phyloP scores from a whole-genome alignment of 345 rosid species.

The Ceriops zippeliana region DNA sequence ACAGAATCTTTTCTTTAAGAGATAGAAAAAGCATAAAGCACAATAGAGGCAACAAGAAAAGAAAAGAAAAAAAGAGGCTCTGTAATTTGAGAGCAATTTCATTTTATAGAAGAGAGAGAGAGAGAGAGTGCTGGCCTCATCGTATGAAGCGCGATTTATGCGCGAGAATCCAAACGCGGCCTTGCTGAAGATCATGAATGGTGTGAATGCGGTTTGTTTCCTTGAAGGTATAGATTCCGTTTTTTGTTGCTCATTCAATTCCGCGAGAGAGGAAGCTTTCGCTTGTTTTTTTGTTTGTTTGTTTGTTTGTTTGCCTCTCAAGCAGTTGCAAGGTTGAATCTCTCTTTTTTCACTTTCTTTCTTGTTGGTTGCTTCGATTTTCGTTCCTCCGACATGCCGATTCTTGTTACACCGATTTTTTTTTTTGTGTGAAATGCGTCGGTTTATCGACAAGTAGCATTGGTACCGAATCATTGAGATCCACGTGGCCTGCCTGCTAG shows the following conservation, averaged over 20 bases:
- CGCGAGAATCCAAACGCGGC: neutral
- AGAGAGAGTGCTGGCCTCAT: slow-evolving; percentile 9
- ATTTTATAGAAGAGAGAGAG: slow-evolving; percentile 10
- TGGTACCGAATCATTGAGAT: slow-evolving; percentile 15
- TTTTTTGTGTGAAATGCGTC: neutral
- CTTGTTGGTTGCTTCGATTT: slow-evolving; percentile 12
- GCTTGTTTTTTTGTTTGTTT: neutral
- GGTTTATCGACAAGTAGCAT: slow-evolving; percentile 8
- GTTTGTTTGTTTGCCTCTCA: neutral
- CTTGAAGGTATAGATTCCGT: slow-evolving; percentile 13
- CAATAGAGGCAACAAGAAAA: slow-evolving; percentile 4
- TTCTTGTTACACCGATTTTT: slow-evolving; percentile 11
- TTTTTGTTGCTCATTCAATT: neutral
- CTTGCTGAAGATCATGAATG: slow-evolving; percentile 4
- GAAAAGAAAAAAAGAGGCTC: neutral
- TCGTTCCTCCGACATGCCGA: slow-evolving; percentile 9
- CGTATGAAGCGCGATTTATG: neutral
- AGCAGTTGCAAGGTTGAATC: slow-evolving; percentile 11
- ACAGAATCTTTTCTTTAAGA: neutral
- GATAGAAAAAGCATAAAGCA: slow-evolving; percentile 35
- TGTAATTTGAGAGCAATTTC: slow-evolving; percentile 14
- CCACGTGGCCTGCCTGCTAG: slow-evolving; percentile 11
- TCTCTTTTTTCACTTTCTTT: neutral
- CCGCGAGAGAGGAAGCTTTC: neutral
- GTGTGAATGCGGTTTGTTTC: slow-evolving; percentile 19